phyloP scores from a whole-genome alignment of 2,329 filamentous ascomycete species.

The Zarea fungicola region DNA sequence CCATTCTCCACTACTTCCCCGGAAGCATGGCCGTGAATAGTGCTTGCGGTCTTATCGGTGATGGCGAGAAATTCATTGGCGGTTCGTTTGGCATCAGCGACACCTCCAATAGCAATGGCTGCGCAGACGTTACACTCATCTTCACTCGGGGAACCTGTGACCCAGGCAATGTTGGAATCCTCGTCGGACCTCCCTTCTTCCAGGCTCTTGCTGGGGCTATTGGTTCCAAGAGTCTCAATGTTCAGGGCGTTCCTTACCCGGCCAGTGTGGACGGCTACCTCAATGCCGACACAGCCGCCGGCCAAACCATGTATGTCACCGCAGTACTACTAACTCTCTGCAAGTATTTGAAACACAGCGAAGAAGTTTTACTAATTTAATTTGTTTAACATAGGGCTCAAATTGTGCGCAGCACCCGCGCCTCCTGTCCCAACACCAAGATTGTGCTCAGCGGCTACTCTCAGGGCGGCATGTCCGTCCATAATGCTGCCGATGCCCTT shows the following conservation, averaged over 20 bases:
- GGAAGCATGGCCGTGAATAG: constrained; percentile 13
- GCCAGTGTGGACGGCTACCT: constrained; percentile 24
- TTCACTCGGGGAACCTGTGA: constrained; percentile 28
- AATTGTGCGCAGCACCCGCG: constrained; percentile 23
- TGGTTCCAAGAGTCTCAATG: constrained; percentile 16
- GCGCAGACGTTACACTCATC: constrained; percentile 24
- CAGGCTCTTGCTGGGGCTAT: constrained; percentile 17
- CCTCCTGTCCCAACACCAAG: constrained; percentile 14
- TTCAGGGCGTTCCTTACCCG: constrained; percentile 24
- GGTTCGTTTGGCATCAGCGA: constrained; percentile 15
- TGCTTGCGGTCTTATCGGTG: constrained; percentile 14
- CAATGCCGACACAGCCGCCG: constrained; percentile 17
- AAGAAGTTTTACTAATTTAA: neutral
- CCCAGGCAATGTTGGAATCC: constrained; percentile 24
- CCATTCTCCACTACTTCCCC: constrained; percentile 15
- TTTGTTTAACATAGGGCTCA: constrained; percentile 28
- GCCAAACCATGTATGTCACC: constrained; percentile 20
- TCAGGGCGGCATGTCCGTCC: constrained; percentile 24
- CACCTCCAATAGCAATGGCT: constrained; percentile 16
- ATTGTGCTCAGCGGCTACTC: constrained; percentile 24
- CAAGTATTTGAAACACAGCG: no score
- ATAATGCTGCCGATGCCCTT: constrained; percentile 22
- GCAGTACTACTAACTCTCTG: no score
- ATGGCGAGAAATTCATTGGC: constrained; percentile 15
- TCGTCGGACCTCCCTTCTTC: constrained; percentile 25